Base-by-base conservation (phyloP, 2,329 filamentous ascomycete species). In the Cordyceps javanica region DNA sequence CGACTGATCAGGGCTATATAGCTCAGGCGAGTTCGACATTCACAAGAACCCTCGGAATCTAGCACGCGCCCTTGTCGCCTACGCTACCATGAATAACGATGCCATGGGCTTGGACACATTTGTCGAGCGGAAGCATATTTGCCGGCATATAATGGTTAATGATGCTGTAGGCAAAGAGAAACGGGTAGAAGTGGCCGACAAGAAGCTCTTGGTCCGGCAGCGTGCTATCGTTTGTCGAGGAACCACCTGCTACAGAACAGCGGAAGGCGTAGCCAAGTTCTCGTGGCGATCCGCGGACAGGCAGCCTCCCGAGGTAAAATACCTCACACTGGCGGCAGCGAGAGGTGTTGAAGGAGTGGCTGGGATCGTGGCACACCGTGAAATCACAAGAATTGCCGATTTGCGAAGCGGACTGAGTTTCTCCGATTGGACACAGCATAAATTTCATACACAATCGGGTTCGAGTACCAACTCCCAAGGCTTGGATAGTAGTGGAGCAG, bases 71-170 rank as follows among this genome's bases (percentile, higher is more conserved):
- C 41, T 57, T 11, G 58, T 63, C 28, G 62, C 53, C 8, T 65
- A 62, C 32, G 41, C 59, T 16, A 62, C 56, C 9, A 65, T 63
- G 61, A 55, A 59, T 48, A 48, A 62, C 16, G 55, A 62, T 34
- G 30, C 38, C 16, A 59, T 64, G 59, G 61, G 62, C 25, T 36
- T 57, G 21, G 58, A 59, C 23, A 55, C 48, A n/a, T 60, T 56
- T 26, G 52, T 60, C 36, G 21, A 53, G 50, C 39, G 38, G 42
- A 36, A 51, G 36, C 42, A 46, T 9, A 25, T n/a, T n/a, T 34
- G 34, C 42, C 50, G 41, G 13, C 23, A 55, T 26, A 28, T 61
- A 19, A 26, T 34, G 3, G 10, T 48, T n/a, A 32, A 55, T 4
- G 21, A 9, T 11, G 28, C 38, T 16, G 32, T 48, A 30, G 39